Evolutionary conservation across 2,329 filamentous ascomycete genomes (phyloP), one percentile per base, ranked within the genome.

Genomic region (Scortechinia acanthostroma): DNA sequence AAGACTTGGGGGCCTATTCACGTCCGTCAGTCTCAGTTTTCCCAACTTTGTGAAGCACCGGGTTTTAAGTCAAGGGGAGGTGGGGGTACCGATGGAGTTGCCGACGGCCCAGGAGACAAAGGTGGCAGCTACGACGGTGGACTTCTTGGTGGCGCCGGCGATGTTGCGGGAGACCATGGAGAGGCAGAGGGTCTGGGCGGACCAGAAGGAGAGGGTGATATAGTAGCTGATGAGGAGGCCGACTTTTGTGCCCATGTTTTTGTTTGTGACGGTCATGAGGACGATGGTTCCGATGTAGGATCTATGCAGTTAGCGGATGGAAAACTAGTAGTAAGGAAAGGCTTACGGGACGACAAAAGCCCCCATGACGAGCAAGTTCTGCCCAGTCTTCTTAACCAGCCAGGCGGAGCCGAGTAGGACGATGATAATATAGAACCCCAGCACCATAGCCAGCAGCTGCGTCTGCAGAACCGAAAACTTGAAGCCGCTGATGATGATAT

Each of bases 181-280:
- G 52, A 88, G 71, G 4, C 74, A 69, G 13, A 88, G 66, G 2
- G 80, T 84, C 54, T 85, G 77, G 0, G 83, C 83, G 0, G 84
- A 81, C 84, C 84, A 89, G 73, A 90, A 90, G 3, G 81, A 87
- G 16, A 88, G 71, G 0, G 80, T 83, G 49, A 89, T 83, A 64
- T 89, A 90, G 69, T 89, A 90, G 55, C 73, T 76, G 54, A 89
- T 76, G 14, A 89, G 65, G 1, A 90, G 70, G 4, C 85, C 85
- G 21, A 82, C 71, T 60, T 83, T 74, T 28, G 77, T 80, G 5
- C 73, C 60, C 25, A 70, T 68, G 37, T 68, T 75, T 4, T 70
- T 68, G 51, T 83, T 81, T 19, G 74, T 60, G 4, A 89, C 72
- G 0, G 78, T 83, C 74, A 89, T 83, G 46, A 89, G 74, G 30